Base-by-base conservation (phyloP, 345 rosid species). In the Acer saccharum region DNA sequence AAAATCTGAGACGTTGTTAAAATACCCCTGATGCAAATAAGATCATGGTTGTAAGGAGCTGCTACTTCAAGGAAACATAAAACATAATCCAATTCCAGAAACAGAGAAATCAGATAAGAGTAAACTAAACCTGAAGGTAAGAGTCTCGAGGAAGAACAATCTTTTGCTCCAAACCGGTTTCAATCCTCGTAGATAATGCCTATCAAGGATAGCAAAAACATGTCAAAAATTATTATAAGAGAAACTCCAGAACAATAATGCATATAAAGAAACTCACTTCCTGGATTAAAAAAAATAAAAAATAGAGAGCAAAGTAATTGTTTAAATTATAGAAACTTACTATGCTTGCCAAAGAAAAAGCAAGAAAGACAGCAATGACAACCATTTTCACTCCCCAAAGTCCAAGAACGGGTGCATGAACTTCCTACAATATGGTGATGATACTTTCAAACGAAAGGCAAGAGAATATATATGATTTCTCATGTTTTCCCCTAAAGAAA, bases 141-240 rank as follows among this genome's bases (percentile, higher is more conserved):
- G 92, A 89, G 78, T 89, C 90, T 63, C 79, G 84, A 18, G 92
- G 92, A 77, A 89, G 92, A 80, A 86, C 92, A 81, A 86, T 83
- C 76, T 87, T 79, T 77, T 89, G 90, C 72, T 89, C 90, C 79
- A 89, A 69, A 72, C 92, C 92, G 46, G 90, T 76, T 73, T 89
- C 85, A 71, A 89, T 60, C 84, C 90, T 86, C n/a, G 89, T 78
- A 58, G 83, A 76, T 76, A 89, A 66, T 23, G 90, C 92, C 92
- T 89, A 41, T 77, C 14, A 60, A 20, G 48, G 27, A 66, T 61
- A 50, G 69, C 52, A 69, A 46, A 10, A 48, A 48, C 17, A 65
- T 60, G 50, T 9, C 7, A 41, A 60, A n/a, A 60, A 60, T 60
- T 58, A 41, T 39, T 3, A 60, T 41, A 60, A 72, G 27, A 13